Evolutionary conservation across 139 green algal species (phyloP).

Genomic region (Dunaliella primolecta): DNA sequence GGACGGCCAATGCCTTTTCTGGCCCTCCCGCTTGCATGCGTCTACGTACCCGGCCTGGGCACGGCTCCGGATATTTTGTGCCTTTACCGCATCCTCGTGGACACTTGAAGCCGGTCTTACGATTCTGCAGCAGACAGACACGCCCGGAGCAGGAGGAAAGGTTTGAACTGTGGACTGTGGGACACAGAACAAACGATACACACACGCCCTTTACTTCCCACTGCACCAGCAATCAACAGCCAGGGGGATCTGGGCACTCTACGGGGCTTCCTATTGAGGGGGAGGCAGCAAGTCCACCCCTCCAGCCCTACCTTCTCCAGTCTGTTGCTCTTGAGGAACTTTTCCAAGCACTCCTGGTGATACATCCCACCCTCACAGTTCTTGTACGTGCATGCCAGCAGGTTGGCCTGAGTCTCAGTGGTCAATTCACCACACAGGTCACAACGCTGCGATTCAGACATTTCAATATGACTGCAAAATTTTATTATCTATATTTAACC

Average conservation of each 20-base stretch:
- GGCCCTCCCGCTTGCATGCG: not conserved
- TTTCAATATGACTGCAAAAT: no score
- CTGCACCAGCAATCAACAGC: no score
- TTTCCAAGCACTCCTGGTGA: conserved; percentile 87
- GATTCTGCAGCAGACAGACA: conserved; percentile 41
- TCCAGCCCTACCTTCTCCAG: conserved; percentile 59
- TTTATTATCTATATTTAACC: no score
- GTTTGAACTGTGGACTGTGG: no score
- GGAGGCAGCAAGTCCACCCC: no score
- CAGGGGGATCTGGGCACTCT: no score
- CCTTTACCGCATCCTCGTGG: conserved; percentile 78
- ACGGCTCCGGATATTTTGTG: conserved; percentile 55
- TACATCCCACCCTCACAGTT: conserved; percentile 69
- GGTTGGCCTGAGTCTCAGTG: conserved; percentile 64
- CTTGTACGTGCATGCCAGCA: conserved; percentile 76
- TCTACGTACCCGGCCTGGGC: conserved; percentile 70
- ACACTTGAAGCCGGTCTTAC: conserved; percentile 90
- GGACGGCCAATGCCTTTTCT: no score
- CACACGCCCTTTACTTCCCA: no score
- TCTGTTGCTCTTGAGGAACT: conserved; percentile 66
- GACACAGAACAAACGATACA: no score
- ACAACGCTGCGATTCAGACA: not conserved
- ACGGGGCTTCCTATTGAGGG: no score
- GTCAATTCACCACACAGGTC: not conserved
- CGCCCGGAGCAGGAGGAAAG: not conserved